Evolutionary conservation across 495 filamentous ascomycete species (phyloP).

Genomic region (Podospora tetraspora): DNA sequence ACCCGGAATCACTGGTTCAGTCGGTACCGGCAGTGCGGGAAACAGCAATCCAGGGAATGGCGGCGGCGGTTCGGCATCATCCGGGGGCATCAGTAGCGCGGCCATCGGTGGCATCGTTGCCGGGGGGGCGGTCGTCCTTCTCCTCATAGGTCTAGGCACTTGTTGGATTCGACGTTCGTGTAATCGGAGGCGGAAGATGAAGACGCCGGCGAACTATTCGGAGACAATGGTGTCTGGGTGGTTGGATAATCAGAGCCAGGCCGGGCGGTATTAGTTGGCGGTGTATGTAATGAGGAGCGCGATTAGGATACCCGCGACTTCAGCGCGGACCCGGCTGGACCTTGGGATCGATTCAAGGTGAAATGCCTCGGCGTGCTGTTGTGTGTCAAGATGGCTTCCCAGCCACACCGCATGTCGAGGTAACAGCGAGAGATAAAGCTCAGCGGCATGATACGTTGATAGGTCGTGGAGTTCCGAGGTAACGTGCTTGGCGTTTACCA

Average conservation of each 20-base stretch:
- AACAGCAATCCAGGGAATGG: not conserved
- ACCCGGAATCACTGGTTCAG: not conserved
- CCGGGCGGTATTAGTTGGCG: not conserved
- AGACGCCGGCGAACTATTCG: not conserved
- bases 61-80: not conserved
- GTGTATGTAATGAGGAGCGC: not conserved
- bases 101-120: not conserved
- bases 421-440: not conserved
- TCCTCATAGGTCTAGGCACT: not conserved
- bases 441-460: not conserved
- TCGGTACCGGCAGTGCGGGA: not conserved
- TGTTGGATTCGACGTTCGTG: not conserved
- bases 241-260: not conserved
- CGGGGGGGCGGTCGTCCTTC: not conserved
- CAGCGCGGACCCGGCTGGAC: not conserved
- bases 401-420: not conserved
- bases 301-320: not conserved
- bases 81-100: not conserved
- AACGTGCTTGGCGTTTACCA: not conserved
- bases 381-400: not conserved
- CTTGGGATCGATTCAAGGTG: not conserved
- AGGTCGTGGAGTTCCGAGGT: not conserved
- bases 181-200: not conserved
- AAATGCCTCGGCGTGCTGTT: not conserved
- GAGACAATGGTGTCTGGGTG: not conserved